phyloP scores from a whole-genome alignment of 2,329 filamentous ascomycete species.

The Alternaria metachromatica region DNA sequence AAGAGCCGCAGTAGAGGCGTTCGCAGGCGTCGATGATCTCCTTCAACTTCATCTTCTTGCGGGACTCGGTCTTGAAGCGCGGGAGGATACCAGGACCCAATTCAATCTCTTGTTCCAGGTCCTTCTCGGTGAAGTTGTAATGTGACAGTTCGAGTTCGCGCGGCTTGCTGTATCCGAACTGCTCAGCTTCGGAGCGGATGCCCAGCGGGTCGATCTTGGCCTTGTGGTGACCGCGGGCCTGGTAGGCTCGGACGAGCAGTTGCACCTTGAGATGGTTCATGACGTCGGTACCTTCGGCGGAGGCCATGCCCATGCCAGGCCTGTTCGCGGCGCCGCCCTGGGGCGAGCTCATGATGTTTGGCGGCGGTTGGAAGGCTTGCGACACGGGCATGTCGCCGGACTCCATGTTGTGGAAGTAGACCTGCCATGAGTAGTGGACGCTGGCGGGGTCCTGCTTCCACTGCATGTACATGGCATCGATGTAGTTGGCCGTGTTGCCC shows the following conservation, averaged over 20 bases:
- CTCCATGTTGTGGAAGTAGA: constrained; percentile 99
- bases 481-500: constrained; percentile 97
- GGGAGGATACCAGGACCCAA: constrained; percentile 95
- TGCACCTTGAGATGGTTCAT: constrained; percentile 98
- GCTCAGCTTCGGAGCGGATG: constrained; percentile 83
- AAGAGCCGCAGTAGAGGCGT: constrained; percentile 95
- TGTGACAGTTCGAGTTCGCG: constrained; percentile 92
- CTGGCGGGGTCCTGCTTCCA: constrained; percentile 94
- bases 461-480: constrained; percentile 99
- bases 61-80: constrained; percentile 84
- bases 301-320: constrained; percentile 70
- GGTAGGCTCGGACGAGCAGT: constrained; percentile 94
- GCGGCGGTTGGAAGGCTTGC: constrained; percentile 94
- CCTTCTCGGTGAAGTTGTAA: constrained; percentile 94
- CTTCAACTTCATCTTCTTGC: constrained; percentile 94
- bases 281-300: constrained; percentile 78
- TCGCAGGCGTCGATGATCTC: constrained; percentile 95
- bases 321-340: constrained; percentile 75
- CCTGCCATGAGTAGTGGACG: constrained; percentile 97
- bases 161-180: constrained; percentile 84
- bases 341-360: constrained; percentile 84
- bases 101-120: constrained; percentile 88
- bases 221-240: constrained; percentile 97
- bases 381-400: constrained; percentile 96
- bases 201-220: constrained; percentile 95